Percentiles rank a stretch among this genome's conserved stretches.
Conservation (phyloP, 352 stramenopile species). For the Saprolegnia parasitica region DNA sequence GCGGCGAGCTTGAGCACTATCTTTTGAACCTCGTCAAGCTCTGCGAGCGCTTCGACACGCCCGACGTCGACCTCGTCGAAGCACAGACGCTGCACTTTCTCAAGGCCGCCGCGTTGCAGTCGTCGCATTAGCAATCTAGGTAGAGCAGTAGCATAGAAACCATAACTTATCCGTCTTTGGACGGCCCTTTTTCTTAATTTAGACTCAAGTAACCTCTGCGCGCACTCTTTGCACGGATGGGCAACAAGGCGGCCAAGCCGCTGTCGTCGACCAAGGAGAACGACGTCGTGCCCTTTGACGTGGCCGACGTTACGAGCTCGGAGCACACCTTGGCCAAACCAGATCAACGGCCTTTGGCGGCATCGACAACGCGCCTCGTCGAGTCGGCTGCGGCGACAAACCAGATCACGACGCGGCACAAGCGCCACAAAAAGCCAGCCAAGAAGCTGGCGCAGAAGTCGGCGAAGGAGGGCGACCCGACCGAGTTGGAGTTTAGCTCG, state of each 20-base stretch:
- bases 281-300: conserved; percentile 8
- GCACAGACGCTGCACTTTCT: neutral
- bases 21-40: conserved; percentile 17
- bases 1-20: conserved; percentile 22
- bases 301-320: neutral
- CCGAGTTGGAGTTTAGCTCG: no score
- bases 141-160: conserved; percentile 1
- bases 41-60: conserved; percentile 16
- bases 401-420: conserved; percentile 1
- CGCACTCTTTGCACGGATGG: neutral
- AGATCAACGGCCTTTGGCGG: neutral
- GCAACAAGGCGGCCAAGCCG: conserved; percentile 14
- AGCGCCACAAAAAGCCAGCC: neutral
- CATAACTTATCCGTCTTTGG: neutral
- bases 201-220: neutral
- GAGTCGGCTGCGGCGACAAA: neutral
- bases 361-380: neutral
- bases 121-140: no score
- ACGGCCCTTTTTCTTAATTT: neutral
- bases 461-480: neutral
- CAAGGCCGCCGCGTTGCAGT: neutral
- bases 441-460: neutral
- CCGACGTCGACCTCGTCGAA: conserved; percentile 12
- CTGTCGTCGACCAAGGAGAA: neutral
- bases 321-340: neutral